These are phyloP conservation scores for Hymenoscyphus fructigenus DNA, from an alignment of 2,329 filamentous ascomycete genomes.

Conservation along the genomic window DNA sequence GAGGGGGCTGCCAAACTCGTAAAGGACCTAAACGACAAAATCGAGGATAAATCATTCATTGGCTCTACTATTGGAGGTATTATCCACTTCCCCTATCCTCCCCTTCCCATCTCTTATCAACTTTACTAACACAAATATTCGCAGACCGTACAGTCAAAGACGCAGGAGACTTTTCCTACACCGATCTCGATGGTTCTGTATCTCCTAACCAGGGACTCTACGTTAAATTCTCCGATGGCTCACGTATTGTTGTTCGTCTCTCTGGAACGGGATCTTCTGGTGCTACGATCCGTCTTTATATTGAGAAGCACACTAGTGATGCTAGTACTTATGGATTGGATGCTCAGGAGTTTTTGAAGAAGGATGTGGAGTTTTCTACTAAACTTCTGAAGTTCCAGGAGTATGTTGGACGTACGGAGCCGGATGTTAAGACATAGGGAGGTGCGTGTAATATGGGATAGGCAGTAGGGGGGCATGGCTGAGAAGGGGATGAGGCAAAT, in stretches of 20 bases:
- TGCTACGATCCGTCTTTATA: conserved; percentile 93
- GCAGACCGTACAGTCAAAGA: conserved; percentile 80
- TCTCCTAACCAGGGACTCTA: conserved; percentile 95
- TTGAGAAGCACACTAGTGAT: conserved; percentile 92
- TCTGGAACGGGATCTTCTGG: conserved; percentile 94
- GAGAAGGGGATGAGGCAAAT: neutral
- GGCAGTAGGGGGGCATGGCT: neutral
- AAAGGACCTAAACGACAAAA: conserved; percentile 73
- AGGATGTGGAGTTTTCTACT: conserved; percentile 82
- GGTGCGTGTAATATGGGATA: no score
- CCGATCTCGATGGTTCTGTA: conserved; percentile 94
- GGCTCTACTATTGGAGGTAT: conserved; percentile 76
- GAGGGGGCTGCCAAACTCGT: conserved; percentile 91
- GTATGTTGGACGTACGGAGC: conserved; percentile 87
- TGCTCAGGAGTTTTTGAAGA: conserved; percentile 91
- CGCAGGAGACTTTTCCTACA: conserved; percentile 97
- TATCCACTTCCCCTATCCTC: neutral
- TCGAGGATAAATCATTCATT: conserved; percentile 72
- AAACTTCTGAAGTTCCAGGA: conserved; percentile 90
- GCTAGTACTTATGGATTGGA: conserved; percentile 74
- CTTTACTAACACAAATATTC: conserved; percentile 14
- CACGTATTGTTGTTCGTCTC: conserved; percentile 89
- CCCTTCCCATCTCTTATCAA: conserved; percentile 23
- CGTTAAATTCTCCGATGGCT: conserved; percentile 90
- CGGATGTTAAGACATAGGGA: conserved; percentile 88